Evolutionary conservation across 192 early-diverging fungal species (phyloP), one percentile per base, ranked within the genome.

Genomic region (Coemansia sp.): DNA sequence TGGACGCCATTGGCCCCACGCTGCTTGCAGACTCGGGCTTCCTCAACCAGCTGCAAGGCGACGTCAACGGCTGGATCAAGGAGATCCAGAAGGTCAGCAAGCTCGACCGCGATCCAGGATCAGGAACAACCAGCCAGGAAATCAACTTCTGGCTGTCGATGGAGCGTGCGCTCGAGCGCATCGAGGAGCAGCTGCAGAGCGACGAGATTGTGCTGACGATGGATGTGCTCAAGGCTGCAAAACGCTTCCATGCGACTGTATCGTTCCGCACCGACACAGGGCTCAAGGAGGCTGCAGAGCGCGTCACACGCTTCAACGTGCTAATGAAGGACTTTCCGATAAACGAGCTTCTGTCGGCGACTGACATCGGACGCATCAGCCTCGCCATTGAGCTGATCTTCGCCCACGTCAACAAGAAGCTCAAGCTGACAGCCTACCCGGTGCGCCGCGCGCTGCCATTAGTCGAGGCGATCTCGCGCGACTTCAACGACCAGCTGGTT

Each of bases 61-160:
- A 96, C 65, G 97, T 99, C 38, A 98, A 99, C 66, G 90, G 89
- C 7, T 99, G 98, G 98, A 94, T 98, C 76, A 95, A 95, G 70
- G 98, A 99, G 75, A 99, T 99, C 72, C 95, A 99, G 69, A 98
- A 97, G 69, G 96, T 99, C 17, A 97, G 96, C 43, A 93, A 94
- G 69, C 87, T 99, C 54, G 84, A 87, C 46, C 89, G 98, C 56
- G 98, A 99, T 63, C 94, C 95, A 14, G 77, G 88, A 1, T 91
- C 90, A 20, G 95, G 95, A 10, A 91, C 93, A 6, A 95, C 97
- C 23, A 91, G 90, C 53, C 95, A 98, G 81, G 98, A 99, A 79
- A 96, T 99, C 79, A 96, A 96, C 80, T 99, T 99, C 76, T 99
- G 98, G 98, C 82, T 96, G 35, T 90, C 89, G 57, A 95, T 99